phyloP scores from a whole-genome alignment of 345 rosid genomes.

The Salix brachista region DNA sequence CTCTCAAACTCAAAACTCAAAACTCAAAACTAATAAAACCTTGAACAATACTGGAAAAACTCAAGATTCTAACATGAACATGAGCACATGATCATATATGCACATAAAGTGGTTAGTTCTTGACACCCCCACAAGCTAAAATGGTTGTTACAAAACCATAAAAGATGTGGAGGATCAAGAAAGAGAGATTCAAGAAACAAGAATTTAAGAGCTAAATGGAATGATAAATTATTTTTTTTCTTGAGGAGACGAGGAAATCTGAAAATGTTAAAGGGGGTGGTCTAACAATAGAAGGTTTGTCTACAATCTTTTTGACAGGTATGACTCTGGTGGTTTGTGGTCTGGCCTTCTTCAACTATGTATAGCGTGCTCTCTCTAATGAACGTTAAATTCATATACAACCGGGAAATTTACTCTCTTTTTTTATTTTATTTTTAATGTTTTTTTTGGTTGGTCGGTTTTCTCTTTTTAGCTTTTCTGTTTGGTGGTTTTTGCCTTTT shows the following conservation, averaged over 20 bases:
- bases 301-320: slow-evolving; percentile 19
- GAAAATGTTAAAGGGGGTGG: not conserved
- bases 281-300: slow-evolving; percentile 18
- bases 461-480: slow-evolving; percentile 1
- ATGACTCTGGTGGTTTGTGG: slow-evolving; percentile 15
- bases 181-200: not conserved
- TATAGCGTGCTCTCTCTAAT: slow-evolving; percentile 27
- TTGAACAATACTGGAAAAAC: not conserved
- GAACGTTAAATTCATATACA: slow-evolving; percentile 17
- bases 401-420: not conserved
- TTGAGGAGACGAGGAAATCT: not conserved
- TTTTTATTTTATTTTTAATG: not conserved
- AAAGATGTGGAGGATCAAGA: not conserved
- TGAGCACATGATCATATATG: not conserved
- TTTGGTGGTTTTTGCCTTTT: not conserved
- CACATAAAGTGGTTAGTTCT: not conserved
- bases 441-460: not conserved
- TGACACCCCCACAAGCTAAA: not conserved
- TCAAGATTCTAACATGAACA: not conserved
- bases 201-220: not conserved
- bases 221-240: not conserved
- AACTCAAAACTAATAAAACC: not conserved
- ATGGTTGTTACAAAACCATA: not conserved
- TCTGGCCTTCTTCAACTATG: slow-evolving; percentile 33
- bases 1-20: not conserved